Percentiles rank a stretch among this genome's conserved stretches.
Evolutionary conservation across 2,329 filamentous ascomycete genomes (phyloP).

Genomic region (Diaporthe nobilis): DNA sequence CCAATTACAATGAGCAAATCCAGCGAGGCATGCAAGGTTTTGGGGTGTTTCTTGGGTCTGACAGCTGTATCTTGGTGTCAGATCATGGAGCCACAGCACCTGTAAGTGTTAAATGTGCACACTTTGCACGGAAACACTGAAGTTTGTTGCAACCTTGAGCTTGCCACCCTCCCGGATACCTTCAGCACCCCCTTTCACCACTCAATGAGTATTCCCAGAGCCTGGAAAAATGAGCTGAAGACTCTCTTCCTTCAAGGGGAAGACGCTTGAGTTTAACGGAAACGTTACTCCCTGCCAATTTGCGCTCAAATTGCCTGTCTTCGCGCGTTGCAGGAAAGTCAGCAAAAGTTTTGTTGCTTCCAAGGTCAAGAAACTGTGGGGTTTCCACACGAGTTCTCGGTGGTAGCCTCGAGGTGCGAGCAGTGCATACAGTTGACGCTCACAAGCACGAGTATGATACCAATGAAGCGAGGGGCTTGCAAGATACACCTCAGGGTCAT

Average conservation of each 20-base stretch:
- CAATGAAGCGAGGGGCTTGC: background rate
- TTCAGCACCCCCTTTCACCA: background rate
- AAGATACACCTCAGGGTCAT: background rate
- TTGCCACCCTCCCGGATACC: background rate
- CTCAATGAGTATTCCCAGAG: background rate
- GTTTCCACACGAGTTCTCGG: background rate
- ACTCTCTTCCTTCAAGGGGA: background rate
- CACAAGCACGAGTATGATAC: background rate
- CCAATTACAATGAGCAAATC: too few relatives aligned
- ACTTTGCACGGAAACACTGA: background rate
- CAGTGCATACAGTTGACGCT: background rate
- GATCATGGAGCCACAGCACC: background rate
- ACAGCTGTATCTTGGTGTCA: background rate
- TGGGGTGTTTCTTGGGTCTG: background rate
- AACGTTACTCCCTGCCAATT: constrained; percentile 5
- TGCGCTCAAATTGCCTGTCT: background rate
- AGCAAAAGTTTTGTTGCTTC: background rate
- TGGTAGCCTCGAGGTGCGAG: background rate
- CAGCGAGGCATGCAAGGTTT: background rate
- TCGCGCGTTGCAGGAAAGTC: background rate
- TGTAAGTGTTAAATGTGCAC: background rate
- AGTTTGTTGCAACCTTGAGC: background rate
- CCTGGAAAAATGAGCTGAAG: too few relatives aligned
- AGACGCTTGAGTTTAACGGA: background rate
- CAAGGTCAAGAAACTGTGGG: too few relatives aligned